Conservation (phyloP, 2,329 filamentous ascomycete genomes). For the Pseudopithomyces maydicus region DNA sequence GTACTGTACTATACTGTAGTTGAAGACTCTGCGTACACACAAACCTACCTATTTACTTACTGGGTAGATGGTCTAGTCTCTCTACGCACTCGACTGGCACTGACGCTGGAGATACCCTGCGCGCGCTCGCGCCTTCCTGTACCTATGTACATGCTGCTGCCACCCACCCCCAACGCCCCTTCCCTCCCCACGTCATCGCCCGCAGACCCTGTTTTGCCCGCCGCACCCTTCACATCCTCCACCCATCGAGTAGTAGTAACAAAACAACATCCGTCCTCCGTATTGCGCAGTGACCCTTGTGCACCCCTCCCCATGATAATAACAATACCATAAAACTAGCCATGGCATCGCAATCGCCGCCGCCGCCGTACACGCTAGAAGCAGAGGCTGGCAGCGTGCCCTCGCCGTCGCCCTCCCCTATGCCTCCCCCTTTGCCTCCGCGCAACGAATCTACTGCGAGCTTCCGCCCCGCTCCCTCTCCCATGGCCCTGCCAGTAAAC, state of each 20-base stretch:
- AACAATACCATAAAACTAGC: not conserved
- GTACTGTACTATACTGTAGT: no score
- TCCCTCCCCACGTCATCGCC: conserved; percentile 5
- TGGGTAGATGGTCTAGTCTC: no score
- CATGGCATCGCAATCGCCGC: conserved; percentile 19
- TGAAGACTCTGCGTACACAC: no score
- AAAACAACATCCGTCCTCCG: not conserved
- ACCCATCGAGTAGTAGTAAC: not conserved
- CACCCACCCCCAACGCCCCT: not conserved
- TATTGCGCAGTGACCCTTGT: not conserved
- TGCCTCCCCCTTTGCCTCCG: conserved; percentile 40
- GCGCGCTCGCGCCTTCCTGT: no score
- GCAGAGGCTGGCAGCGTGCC: conserved; percentile 18
- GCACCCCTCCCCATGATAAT: not conserved
- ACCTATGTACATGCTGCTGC: not conserved
- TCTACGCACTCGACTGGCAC: no score
- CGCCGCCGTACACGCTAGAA: conserved; percentile 2
- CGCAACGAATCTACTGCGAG: conserved; percentile 16
- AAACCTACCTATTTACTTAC: no score
- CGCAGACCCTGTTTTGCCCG: conserved; percentile 1
- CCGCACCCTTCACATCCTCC: not conserved
- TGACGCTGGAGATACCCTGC: no score
- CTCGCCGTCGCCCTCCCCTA: conserved; percentile 25
- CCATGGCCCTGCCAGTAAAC: conserved; percentile 34
- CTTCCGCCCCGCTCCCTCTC: conserved; percentile 27